A percentile compares a stretch with the other conserved stretches of the same genome.
Evolutionary conservation across 306 rosid species (phyloP).

Genomic region (Spatholobus suberectus): DNA sequence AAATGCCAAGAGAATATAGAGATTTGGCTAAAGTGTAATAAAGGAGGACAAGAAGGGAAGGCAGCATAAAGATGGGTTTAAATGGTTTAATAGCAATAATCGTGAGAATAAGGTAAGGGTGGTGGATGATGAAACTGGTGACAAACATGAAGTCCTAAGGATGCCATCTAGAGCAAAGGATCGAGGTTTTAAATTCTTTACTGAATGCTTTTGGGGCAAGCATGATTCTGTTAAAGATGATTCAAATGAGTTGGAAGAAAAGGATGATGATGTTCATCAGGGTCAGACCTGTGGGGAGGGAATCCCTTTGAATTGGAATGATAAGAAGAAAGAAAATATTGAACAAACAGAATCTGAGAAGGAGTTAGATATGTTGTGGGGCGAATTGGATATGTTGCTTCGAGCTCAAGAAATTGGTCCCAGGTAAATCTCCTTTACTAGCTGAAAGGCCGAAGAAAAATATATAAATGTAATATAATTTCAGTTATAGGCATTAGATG

Average conservation of each 20-base stretch:
- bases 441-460: not conserved
- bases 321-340: not conserved
- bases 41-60: not conserved
- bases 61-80: not conserved
- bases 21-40: not conserved
- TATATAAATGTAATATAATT: not conserved
- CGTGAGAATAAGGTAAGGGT: no score
- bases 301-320: not conserved
- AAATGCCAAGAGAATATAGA: not conserved
- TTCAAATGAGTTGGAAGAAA: not conserved
- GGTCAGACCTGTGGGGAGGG: not conserved
- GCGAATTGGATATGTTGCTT: not conserved
- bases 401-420: not conserved
- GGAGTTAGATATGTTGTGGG: conserved; percentile 36
- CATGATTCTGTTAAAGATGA: not conserved
- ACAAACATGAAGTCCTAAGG: not conserved
- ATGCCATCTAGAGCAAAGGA: conserved; percentile 20
- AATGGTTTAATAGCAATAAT: not conserved
- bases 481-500: not conserved
- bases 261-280: not conserved
- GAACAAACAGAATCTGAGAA: conserved; percentile 32
- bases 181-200: not conserved
- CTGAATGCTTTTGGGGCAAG: conserved; percentile 29
- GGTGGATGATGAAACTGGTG: no score
- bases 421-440: conserved; percentile 22